Evolutionary conservation across 495 filamentous ascomycete species (phyloP), one percentile per base, ranked within the genome.

Genomic region (Chaetomium fimeti): DNA sequence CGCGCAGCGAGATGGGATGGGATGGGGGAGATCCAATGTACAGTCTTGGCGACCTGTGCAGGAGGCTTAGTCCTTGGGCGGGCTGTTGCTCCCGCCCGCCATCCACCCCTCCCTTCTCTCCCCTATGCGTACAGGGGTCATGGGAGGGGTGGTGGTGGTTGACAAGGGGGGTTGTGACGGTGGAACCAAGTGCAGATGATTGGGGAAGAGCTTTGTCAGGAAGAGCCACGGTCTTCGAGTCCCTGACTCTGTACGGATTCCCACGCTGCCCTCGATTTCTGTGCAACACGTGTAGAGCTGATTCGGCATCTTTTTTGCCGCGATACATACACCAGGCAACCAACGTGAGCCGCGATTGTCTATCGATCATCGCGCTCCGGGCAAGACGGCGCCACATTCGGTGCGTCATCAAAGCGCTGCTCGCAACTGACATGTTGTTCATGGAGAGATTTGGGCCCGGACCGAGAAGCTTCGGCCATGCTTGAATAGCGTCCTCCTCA

Each of bases 1-100:
- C 65, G 59, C 32, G 63, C 64, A 69, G 66, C 68, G 63, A 68
- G 47, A 52, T 69, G 71, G 68, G 72, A 71, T 68, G 69, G 49
- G 28, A 57, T 51, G 60, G 18, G 18, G 60, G 63, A 72, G 64
- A 63, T 67, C 65, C 55, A 58, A 43, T 38, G 61, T 55, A 49
- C 48, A 16, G 55, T 68, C 70, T 72, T 72, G 68, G 67, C 68
- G 28, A 13, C 61, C 56, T 59, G 60, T 68, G 64, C 66, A 71
- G 66, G 66, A 60, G 66, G 69, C 71, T 70, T 70, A 62, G 67
- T 58, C 32, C 45, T 49, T 11, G 28, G 38, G 62, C 55, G 18
- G 55, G 63, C 69, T 72, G 65, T 60, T 61, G 66, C 55, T 66
- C 51, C 38, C 67, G 58, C 40, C 57, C 52, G 51, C 11, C 25